A percentile compares a stretch with the other conserved stretches of the same genome.
These are phyloP conservation scores for Neopestalotiopsis clavispora DNA, from an alignment of 2,329 filamentous ascomycete species.

Conservation along the genomic window DNA sequence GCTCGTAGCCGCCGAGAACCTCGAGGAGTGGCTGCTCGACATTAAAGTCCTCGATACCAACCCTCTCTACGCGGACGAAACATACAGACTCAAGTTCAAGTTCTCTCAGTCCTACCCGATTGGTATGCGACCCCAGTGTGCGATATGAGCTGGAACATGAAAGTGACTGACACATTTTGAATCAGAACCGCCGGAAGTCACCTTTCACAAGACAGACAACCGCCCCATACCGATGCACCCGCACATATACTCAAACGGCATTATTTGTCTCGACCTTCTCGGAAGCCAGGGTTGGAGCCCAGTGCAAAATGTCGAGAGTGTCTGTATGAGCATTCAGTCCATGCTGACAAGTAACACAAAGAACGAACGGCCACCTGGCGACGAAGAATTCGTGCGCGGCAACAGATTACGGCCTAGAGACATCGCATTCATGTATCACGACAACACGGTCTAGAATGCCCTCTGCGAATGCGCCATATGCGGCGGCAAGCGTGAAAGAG, in stretches of 20 bases:
- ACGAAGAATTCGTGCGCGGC: constrained; percentile 84
- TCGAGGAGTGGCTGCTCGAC: constrained; percentile 91
- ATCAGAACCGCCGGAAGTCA: constrained; percentile 90
- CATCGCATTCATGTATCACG: constrained; percentile 93
- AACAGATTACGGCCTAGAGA: constrained; percentile 83
- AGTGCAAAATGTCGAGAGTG: constrained; percentile 94
- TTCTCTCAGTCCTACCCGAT: constrained; percentile 90
- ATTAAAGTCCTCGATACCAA: constrained; percentile 90
- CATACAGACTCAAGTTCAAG: constrained; percentile 83
- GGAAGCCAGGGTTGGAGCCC: constrained; percentile 91
- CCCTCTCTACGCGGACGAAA: constrained; percentile 81
- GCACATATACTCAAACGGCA: constrained; percentile 97
- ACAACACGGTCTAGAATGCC: constrained; percentile 69
- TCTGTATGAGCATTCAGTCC: constrained; percentile 96
- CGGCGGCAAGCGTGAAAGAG: constrained; percentile 20
- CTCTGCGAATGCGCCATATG: constrained; percentile 3
- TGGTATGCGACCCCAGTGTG: constrained; percentile 54
- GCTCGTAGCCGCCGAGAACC: constrained; percentile 79
- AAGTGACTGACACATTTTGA: background rate
- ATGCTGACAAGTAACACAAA: constrained; percentile 97
- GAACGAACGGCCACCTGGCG: constrained; percentile 87
- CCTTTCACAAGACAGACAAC: constrained; percentile 72
- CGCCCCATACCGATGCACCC: constrained; percentile 89
- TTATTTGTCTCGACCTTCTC: constrained; percentile 95
- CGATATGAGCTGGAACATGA: background rate